Percentiles rank a stretch among this genome's conserved stretches.
Conservation (phyloP, 164 flowering plant genomes). For the Nelumbo lutea region DNA sequence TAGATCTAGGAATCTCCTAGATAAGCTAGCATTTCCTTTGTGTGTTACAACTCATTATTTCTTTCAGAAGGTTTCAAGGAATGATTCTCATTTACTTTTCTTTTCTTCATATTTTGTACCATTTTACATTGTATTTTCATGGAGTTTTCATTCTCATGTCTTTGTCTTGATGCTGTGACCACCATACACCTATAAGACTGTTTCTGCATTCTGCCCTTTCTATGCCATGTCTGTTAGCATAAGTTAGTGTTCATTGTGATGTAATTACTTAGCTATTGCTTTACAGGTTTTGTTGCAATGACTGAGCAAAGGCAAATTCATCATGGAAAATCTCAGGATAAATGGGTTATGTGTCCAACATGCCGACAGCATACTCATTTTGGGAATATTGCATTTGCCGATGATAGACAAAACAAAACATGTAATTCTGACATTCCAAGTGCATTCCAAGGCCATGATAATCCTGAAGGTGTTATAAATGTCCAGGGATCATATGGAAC, state of each 20-base stretch:
- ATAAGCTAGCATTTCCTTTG: too few species aligned
- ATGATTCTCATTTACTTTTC: too few species aligned
- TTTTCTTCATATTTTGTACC: too few species aligned
- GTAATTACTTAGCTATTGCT: slow-evolving; percentile 3
- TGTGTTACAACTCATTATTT: too few species aligned
- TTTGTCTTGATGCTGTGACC: too few species aligned
- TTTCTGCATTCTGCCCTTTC: too few species aligned
- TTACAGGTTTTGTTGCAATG: slow-evolving; percentile 77
- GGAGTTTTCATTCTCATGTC: too few species aligned
- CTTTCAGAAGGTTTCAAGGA: too few species aligned
- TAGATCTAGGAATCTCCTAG: too few species aligned
- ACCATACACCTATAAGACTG: too few species aligned
- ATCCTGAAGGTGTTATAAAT: slow-evolving; percentile 45
- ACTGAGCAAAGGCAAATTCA: slow-evolving; percentile 41
- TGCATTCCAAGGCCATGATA: slow-evolving; percentile 26
- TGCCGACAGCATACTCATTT: slow-evolving; percentile 79
- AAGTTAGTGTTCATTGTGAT: background rate
- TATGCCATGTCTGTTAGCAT: too few species aligned
- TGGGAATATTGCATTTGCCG: slow-evolving; percentile 74
- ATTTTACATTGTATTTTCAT: too few species aligned
- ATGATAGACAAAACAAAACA: slow-evolving; percentile 40
- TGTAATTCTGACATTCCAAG: slow-evolving; percentile 24
- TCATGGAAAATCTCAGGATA: slow-evolving; percentile 36
- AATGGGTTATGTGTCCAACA: slow-evolving; percentile 88
- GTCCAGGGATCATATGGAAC: slow-evolving; percentile 96